Evolutionary conservation across 352 stramenopile genomes (phyloP).

Genomic region (Elongisporangium prolatum): DNA sequence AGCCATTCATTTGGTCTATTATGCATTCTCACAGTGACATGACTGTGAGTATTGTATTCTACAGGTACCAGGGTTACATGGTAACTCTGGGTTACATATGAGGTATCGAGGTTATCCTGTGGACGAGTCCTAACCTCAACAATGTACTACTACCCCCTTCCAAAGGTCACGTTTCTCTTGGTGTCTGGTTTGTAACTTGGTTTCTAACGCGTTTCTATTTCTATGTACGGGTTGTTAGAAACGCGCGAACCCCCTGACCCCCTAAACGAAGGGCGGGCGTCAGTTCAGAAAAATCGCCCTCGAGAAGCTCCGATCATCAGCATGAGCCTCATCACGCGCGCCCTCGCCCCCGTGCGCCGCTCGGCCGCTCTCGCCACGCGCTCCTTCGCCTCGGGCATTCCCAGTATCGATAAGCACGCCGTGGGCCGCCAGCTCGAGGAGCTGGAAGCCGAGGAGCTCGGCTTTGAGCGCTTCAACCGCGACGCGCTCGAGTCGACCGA

Average conservation of each 20-base stretch:
- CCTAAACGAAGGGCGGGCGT: slow-evolving; percentile 15
- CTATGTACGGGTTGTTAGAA: slow-evolving; percentile 9
- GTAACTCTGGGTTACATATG: too few species aligned
- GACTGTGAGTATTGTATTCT: too few species aligned
- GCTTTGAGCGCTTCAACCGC: slow-evolving; percentile 72
- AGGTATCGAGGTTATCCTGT: too few species aligned
- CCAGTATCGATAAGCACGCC: slow-evolving; percentile 74
- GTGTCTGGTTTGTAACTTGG: background rate
- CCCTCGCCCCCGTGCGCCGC: slow-evolving; percentile 47
- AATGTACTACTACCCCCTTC: too few species aligned
- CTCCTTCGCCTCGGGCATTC: slow-evolving; percentile 61
- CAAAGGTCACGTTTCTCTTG: slow-evolving; percentile 5
- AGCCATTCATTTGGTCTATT: too few species aligned
- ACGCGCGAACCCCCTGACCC: slow-evolving; percentile 4
- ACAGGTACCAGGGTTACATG: too few species aligned
- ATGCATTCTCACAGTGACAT: too few species aligned
- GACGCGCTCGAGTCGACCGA: slow-evolving; percentile 84
- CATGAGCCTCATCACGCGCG: slow-evolving; percentile 49
- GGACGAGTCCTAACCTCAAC: too few species aligned
- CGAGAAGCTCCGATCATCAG: slow-evolving; percentile 2
- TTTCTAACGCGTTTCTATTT: slow-evolving; percentile 3
- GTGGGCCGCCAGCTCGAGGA: slow-evolving; percentile 77
- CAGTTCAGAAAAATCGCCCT: slow-evolving; percentile 15
- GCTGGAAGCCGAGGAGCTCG: slow-evolving; percentile 64
- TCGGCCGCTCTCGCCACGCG: slow-evolving; percentile 31